These are phyloP conservation scores for Flaveria brownii DNA, from an alignment of 129 eudicot species.

Conservation along the genomic window DNA sequence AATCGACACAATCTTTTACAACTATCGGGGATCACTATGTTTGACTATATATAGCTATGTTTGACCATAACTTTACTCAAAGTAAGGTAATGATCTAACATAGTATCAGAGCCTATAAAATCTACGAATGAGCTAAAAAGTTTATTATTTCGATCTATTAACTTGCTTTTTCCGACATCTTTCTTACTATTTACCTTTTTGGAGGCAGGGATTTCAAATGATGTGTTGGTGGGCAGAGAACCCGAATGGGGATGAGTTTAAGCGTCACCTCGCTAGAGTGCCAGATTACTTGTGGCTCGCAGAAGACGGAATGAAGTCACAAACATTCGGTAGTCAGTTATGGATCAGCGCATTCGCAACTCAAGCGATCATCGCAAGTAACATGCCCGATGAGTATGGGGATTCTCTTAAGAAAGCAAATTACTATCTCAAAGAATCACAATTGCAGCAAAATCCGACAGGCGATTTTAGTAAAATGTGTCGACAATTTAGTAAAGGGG, in stretches of 20 bases:
- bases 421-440: slow-evolving; percentile 63
- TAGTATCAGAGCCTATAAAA: too few species aligned
- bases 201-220: slow-evolving; percentile 58
- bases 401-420: slow-evolving; percentile 66
- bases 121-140: too few species aligned
- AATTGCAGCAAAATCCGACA: slow-evolving; percentile 48
- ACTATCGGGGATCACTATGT: neutral
- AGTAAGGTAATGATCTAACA: too few species aligned
- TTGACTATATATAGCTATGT: neutral
- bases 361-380: slow-evolving; percentile 61
- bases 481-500: slow-evolving; percentile 65
- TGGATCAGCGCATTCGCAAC: slow-evolving; percentile 60
- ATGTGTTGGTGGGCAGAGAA: slow-evolving; percentile 81
- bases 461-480: slow-evolving; percentile 59
- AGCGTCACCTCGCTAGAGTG: slow-evolving; percentile 61
- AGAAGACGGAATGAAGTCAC: slow-evolving; percentile 80
- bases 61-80: neutral
- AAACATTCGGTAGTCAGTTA: slow-evolving; percentile 66
- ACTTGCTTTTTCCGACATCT: too few species aligned
- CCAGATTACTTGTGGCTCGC: slow-evolving; percentile 76
- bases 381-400: slow-evolving; percentile 71
- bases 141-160: too few species aligned
- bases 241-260: slow-evolving; percentile 63
- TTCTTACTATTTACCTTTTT: neutral
- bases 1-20: neutral